Base-by-base conservation (phyloP, 768 basidiomycete genomes). In the Psilocybe tampanensis region DNA sequence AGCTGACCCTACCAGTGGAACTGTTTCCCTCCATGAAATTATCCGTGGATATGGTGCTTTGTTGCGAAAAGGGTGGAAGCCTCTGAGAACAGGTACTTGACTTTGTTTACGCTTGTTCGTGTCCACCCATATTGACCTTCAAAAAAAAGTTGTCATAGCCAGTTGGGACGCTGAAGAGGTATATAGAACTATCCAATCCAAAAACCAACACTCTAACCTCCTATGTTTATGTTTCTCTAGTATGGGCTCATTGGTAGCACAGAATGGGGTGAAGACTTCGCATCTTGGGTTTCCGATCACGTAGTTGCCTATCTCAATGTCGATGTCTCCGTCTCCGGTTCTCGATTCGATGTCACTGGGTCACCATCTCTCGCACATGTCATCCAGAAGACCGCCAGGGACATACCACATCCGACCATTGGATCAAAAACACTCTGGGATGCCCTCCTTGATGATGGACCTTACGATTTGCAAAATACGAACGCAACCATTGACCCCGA, bases 181-280 rank as follows among this genome's bases (percentile, higher is more conserved):
- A 86, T 21, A 15, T 66, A 18, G 66, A 5, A 29, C 9, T 29
- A 29, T 9, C 9, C 9, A 29, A 4, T 29, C 9, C 29, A 9
- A 29, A 29, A 29, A 5, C 9, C 29, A 29, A 29, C 29, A 5
- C 9, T 29, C 29, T 29, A 9, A 29, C 29, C 5, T 29, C 29
- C 44, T 34, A 50, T 52, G 61, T 42, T 67, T 29, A 13, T 39
- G 9, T 24, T 23, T 13, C 43, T 34, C 13, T 49, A 82, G 78
- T 79, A 79, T 47, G 91, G 90, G 22, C 79, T 94, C 41, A 68
- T 92, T 34, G 95, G 95, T 23, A 90, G 88, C 65, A 95, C 92
- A 3, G 96, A 98, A 72, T 96, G 89, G 83, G 94, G 87, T 2
- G 96, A 98, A 70, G 96, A 98, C 67, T 98, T 96, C 66, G 67